Percentiles rank a stretch among this genome's conserved stretches.
Conservation (phyloP, 2,329 filamentous ascomycete genomes). For the Claviceps digitariae region DNA sequence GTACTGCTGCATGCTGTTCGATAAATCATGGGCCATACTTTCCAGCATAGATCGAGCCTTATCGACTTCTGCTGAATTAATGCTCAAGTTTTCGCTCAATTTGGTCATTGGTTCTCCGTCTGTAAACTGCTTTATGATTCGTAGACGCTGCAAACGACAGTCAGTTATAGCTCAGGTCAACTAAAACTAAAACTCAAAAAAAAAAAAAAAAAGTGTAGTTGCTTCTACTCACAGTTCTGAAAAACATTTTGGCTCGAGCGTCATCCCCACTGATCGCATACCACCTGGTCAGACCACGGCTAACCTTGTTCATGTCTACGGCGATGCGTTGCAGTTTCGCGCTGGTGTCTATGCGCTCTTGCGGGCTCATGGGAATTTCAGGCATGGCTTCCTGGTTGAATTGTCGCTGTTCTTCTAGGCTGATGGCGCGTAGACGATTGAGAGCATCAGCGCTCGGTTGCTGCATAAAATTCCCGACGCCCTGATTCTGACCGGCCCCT, state of each 20-base stretch:
- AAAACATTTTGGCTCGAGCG: conserved; percentile 35
- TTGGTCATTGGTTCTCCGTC: conserved; percentile 33
- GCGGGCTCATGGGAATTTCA: conserved; percentile 32
- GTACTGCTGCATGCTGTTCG: conserved; percentile 16
- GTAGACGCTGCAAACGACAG: conserved; percentile 29
- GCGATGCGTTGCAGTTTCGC: conserved; percentile 29
- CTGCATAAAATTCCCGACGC: conserved; percentile 6
- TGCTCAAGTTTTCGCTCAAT: conserved; percentile 36
- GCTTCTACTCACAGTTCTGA: conserved; percentile 32
- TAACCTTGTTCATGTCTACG: conserved; percentile 30
- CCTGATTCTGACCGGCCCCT: conserved; percentile 12
- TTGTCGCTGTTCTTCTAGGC: conserved; percentile 27
- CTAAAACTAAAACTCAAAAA: background rate
- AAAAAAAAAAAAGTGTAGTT: background rate
- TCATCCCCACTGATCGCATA: conserved; percentile 36
- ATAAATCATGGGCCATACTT: conserved; percentile 37
- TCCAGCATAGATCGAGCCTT: conserved; percentile 32
- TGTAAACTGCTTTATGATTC: conserved; percentile 38
- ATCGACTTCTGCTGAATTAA: conserved; percentile 38
- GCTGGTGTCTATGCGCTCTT: conserved; percentile 30
- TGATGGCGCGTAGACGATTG: conserved; percentile 21
- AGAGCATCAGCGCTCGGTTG: conserved; percentile 13
- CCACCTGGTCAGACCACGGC: conserved; percentile 32
- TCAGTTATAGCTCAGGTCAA: background rate
- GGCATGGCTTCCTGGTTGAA: conserved; percentile 26